Evolutionary conservation across 495 filamentous ascomycete genomes (phyloP).

Genomic region (Penicillium alfredii): DNA sequence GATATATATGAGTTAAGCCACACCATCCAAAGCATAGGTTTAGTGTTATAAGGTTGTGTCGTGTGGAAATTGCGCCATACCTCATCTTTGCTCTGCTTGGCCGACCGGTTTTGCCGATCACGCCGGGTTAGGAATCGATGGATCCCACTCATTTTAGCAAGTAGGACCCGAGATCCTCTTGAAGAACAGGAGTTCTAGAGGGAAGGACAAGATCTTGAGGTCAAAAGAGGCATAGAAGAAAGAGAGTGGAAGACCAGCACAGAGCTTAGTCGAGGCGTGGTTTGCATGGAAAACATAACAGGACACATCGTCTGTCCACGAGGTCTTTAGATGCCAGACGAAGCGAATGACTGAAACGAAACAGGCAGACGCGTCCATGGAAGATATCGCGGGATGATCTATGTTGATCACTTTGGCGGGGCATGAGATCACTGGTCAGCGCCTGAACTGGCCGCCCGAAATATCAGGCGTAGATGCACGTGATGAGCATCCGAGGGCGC

Average conservation of each 20-base stretch:
- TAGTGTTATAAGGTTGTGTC: not conserved
- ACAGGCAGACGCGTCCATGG: not conserved
- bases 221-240: not conserved
- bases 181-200: constrained; percentile 6
- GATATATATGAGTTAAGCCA: too few relatives aligned
- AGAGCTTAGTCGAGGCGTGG: constrained; percentile 26
- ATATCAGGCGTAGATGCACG: constrained; percentile 17
- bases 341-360: too few relatives aligned
- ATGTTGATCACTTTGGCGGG: constrained; percentile 20
- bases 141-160: constrained; percentile 49
- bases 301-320: constrained; percentile 29
- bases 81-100: constrained; percentile 48
- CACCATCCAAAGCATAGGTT: too few relatives aligned
- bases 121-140: constrained; percentile 67
- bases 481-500: constrained; percentile 14
- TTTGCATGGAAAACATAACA: too few relatives aligned
- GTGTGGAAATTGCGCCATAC: constrained; percentile 11
- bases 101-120: constrained; percentile 54
- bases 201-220: constrained; percentile 2
- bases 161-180: not conserved
- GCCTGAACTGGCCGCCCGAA: constrained; percentile 8
- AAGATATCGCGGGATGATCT: constrained; percentile 9
- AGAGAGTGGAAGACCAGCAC: constrained; percentile 7
- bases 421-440: constrained; percentile 2
- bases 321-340: too few relatives aligned